These are phyloP conservation scores for Rhipidocladum racemiflorum DNA, from an alignment of 176 grass and related monocot species.

Conservation along the genomic window DNA sequence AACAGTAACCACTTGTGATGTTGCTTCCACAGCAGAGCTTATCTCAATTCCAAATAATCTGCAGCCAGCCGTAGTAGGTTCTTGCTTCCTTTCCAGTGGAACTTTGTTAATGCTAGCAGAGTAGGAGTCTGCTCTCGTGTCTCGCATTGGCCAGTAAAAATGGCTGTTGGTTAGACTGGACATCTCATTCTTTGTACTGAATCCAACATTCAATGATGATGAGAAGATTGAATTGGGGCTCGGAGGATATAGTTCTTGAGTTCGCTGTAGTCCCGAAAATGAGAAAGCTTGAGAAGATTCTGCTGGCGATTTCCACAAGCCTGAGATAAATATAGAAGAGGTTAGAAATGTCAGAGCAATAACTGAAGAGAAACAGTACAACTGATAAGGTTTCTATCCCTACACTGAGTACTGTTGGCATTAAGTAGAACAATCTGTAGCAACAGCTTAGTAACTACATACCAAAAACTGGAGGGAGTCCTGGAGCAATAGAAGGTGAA, in stretches of 20 bases:
- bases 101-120: conserved; percentile 42
- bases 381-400: not conserved
- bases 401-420: not conserved
- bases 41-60: conserved; percentile 84
- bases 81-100: conserved; percentile 54
- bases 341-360: not conserved
- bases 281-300: conserved; percentile 57
- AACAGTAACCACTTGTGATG: conserved; percentile 13
- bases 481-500: conserved; percentile 41
- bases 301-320: conserved; percentile 57
- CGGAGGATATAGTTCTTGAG: conserved; percentile 44
- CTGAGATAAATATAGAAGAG: conserved; percentile 44
- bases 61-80: conserved; percentile 46
- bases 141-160: conserved; percentile 45
- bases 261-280: conserved; percentile 48
- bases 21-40: conserved; percentile 24
- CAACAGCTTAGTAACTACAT: conserved; percentile 25
- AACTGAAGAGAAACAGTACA: conserved; percentile 6
- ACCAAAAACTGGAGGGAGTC: conserved; percentile 54
- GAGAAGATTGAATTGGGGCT: conserved; percentile 40
- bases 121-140: conserved; percentile 34
- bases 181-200: conserved; percentile 40
- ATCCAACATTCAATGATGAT: conserved; percentile 38
- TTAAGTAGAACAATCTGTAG: conserved; percentile 5
- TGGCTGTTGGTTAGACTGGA: conserved; percentile 39